Base-by-base conservation (phyloP, 2,329 filamentous ascomycete species). In the Ceratocystis cacaofunesta region DNA sequence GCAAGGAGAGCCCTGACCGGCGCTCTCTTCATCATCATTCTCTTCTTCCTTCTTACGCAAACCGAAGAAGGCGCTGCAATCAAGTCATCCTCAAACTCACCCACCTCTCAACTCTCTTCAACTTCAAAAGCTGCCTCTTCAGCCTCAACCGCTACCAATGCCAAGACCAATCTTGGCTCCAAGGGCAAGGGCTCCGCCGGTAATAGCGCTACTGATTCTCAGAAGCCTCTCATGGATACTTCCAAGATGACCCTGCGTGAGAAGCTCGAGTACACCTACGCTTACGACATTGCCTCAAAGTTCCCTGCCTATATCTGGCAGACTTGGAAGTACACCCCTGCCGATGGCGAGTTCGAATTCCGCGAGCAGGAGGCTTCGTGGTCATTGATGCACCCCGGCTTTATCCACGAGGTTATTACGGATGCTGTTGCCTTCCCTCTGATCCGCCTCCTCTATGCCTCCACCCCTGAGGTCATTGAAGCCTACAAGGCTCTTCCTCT, bases 251-350 rank as follows among this genome's bases (percentile, higher is more conserved):
- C 88, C 17, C 80, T 92, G 64, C 80, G 79, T 80, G 88, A 82
- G 78, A 96, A 94, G 77, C 84, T 99, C 66, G 87, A 86, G 63
- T 96, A 95, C 78, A 89, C 95, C 71, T 97, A 94, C 75, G 90
- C 92, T 22, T 99, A 97, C 79, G 89, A 96, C 72, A 81, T 92
- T 68, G 85, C 91, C 72, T 76, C 80, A 70, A 95, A 92, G 75
- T 97, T 97, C 75, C 94, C 94, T 2, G 92, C 91, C 66, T 97
- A 96, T 78, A 95, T 99, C 73, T 99, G 94, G 94, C 94, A 99
- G 80, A 99, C 94, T 15, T 99, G 94, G 94, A 96, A 95, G 75
- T 87, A 85, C 72, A 89, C 85, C 0, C 92, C 92, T 0, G 82
- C 86, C 1, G 88, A 90, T 25, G 80, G 84, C 62, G 81, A 89